Evolutionary conservation across 306 rosid genomes (phyloP).

Genomic region (Prinsepia uniflora): DNA sequence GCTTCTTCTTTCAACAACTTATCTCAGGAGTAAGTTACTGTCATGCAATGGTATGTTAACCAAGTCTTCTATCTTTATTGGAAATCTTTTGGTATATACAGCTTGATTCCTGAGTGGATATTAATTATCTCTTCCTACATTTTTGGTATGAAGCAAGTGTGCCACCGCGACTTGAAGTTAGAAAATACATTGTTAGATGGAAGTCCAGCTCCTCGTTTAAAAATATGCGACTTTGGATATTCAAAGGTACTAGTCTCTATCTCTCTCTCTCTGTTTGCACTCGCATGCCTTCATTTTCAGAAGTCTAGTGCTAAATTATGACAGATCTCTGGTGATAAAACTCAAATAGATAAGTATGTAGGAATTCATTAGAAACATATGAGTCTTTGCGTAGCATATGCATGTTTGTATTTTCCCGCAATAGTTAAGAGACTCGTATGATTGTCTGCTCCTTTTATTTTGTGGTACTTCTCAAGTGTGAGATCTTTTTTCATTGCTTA

Average conservation of each 20-base stretch:
- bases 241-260: conserved; percentile 55
- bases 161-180: conserved; percentile 92
- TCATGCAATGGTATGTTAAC: conserved; percentile 68
- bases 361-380: background rate
- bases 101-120: conserved; percentile 20
- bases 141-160: conserved; percentile 70
- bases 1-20: conserved; percentile 95
- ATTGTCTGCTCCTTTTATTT: background rate
- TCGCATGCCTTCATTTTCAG: background rate
- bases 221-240: conserved; percentile 93
- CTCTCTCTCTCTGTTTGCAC: background rate
- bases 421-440: background rate
- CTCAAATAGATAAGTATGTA: conserved; percentile 4
- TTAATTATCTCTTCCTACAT: conserved; percentile 6
- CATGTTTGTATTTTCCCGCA: background rate
- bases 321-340: conserved; percentile 1
- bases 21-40: conserved; percentile 97
- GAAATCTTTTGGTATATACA: conserved; percentile 1
- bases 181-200: conserved; percentile 94
- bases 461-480: background rate
- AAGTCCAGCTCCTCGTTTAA: conserved; percentile 89
- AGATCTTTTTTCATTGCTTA: background rate
- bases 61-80: background rate
- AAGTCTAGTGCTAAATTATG: background rate
- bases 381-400: background rate